phyloP scores from a whole-genome alignment of 2,329 filamentous ascomycete species.

The Colletotrichum agaves region DNA sequence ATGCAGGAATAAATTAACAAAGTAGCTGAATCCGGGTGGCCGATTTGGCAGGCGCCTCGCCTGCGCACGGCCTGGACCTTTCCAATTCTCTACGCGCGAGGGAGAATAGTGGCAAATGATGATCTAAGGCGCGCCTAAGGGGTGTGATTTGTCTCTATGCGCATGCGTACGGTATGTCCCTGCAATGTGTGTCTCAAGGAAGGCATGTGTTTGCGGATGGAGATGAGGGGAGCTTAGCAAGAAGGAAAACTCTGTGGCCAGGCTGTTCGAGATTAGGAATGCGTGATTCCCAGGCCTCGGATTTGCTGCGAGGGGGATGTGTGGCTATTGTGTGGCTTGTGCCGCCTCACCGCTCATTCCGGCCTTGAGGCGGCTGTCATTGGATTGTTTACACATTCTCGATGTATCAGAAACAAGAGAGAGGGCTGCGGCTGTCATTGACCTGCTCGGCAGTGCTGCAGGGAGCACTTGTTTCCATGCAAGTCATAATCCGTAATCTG shows the following conservation, averaged over 20 bases:
- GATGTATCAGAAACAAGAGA: neutral
- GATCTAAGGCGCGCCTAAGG: neutral
- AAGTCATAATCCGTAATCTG: slow-evolving; percentile 1
- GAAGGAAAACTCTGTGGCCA: neutral
- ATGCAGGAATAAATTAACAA: neutral
- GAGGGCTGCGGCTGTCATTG: neutral
- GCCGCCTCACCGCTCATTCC: slow-evolving; percentile 30
- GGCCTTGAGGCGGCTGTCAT: neutral
- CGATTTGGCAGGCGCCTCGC: slow-evolving; percentile 21
- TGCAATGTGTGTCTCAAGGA: slow-evolving; percentile 23
- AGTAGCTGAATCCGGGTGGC: slow-evolving; percentile 6
- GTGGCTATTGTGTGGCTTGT: neutral
- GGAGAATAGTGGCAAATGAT: neutral
- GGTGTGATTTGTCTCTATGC: neutral
- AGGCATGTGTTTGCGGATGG: slow-evolving; percentile 28
- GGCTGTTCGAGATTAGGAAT: slow-evolving; percentile 15
- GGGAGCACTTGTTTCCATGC: neutral
- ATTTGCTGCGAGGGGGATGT: slow-evolving; percentile 9
- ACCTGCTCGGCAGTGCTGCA: neutral
- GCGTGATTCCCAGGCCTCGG: neutral
- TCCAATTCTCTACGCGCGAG: neutral
- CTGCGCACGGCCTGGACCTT: slow-evolving; percentile 1
- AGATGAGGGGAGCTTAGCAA: neutral
- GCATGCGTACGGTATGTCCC: slow-evolving; percentile 14
- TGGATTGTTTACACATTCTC: neutral